Evolutionary conservation across 1,139 yeast genomes (phyloP).

Genomic region (Yamadazyma pseudoaaseri): DNA sequence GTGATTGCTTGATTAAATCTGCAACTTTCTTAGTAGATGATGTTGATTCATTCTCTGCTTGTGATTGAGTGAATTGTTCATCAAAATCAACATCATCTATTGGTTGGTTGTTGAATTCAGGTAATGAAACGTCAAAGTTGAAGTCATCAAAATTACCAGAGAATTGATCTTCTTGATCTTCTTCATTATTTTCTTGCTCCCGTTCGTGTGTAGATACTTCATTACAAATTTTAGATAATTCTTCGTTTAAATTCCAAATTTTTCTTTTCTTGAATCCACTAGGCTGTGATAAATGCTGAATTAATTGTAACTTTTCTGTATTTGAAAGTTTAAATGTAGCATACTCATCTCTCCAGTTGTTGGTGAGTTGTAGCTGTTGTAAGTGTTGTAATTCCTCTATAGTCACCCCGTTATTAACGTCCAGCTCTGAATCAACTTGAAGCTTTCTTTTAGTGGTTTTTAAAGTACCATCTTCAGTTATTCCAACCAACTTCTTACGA

Average conservation of each 20-base stretch:
- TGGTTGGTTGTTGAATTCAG: slow-evolving; percentile 28
- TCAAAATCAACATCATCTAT: slow-evolving; percentile 13
- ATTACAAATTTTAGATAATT: slow-evolving; percentile 29
- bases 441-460: slow-evolving; percentile 40
- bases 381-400: slow-evolving; percentile 32
- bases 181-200: slow-evolving; percentile 14
- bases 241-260: slow-evolving; percentile 37
- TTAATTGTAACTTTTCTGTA: slow-evolving; percentile 33
- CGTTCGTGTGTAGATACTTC: slow-evolving; percentile 29
- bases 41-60: slow-evolving; percentile 9
- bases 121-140: slow-evolving; percentile 42
- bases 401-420: slow-evolving; percentile 35
- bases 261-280: slow-evolving; percentile 20
- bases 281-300: slow-evolving; percentile 36
- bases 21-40: slow-evolving; percentile 13
- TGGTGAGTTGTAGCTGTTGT: slow-evolving; percentile 24
- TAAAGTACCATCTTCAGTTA: slow-evolving; percentile 39
- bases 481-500: slow-evolving; percentile 30
- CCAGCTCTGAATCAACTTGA: slow-evolving; percentile 32
- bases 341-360: slow-evolving; percentile 17
- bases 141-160: slow-evolving; percentile 20
- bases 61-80: slow-evolving; percentile 5
- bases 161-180: slow-evolving; percentile 16
- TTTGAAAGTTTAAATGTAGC: slow-evolving; percentile 29
- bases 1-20: slow-evolving; percentile 12